Conservation (phyloP, 176 grass and related monocot genomes). For the Eragrostis nindensis region DNA sequence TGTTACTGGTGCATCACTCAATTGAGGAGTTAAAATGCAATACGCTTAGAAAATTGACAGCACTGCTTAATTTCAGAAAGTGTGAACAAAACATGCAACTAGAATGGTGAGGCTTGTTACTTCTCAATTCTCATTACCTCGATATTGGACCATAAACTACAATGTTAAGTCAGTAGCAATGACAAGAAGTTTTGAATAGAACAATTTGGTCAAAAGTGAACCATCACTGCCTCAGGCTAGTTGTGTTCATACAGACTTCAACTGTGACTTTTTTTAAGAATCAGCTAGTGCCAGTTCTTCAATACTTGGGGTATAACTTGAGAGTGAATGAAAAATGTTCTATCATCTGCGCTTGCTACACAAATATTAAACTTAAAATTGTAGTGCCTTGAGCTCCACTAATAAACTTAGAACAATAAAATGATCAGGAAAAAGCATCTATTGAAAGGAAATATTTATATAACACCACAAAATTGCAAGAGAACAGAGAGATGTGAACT, state of each 20-base stretch:
- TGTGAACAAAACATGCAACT: no score
- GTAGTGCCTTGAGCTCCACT: not conserved
- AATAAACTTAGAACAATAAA: not conserved
- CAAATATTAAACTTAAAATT: not conserved
- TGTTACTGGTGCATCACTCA: not conserved
- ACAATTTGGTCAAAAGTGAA: not conserved
- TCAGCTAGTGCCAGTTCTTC: not conserved
- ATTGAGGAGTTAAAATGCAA: no score
- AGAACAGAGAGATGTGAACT: not conserved
- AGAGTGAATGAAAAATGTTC: not conserved
- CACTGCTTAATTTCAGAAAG: no score
- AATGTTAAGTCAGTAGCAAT: not conserved
- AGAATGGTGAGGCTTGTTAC: no score
- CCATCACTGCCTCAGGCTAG: no score
- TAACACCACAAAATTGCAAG: not conserved
- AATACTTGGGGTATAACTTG: not conserved
- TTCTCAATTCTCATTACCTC: no score
- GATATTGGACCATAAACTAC: no score
- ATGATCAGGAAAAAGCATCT: not conserved
- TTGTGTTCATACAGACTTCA: no score
- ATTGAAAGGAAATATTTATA: not conserved
- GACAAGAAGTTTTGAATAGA: not conserved
- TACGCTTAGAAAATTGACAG: no score
- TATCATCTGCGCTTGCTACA: not conserved
- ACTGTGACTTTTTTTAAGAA: no score